Evolutionary conservation across 768 basidiomycete species (phyloP).

Genomic region (Clitopilus hobsonii): DNA sequence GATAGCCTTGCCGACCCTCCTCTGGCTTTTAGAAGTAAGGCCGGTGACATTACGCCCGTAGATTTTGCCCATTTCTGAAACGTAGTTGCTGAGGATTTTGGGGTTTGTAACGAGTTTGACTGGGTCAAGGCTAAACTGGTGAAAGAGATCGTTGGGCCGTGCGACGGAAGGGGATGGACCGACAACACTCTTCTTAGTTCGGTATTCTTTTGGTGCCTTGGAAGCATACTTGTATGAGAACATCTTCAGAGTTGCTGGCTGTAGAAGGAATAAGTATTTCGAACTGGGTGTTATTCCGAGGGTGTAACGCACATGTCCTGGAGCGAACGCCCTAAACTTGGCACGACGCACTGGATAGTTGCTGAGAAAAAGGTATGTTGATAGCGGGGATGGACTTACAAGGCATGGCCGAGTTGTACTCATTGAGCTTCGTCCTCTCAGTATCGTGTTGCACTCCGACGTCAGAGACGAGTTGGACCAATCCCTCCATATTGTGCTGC

Average conservation of each 20-base stretch:
- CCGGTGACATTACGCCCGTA: slow-evolving; percentile 60
- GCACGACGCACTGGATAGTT: neutral
- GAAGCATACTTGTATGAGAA: slow-evolving; percentile 19
- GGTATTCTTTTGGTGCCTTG: slow-evolving; percentile 13
- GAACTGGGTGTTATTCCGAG: neutral
- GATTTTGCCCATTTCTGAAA: slow-evolving; percentile 81
- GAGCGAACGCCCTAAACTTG: neutral
- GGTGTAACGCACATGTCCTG: neutral
- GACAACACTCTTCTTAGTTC: slow-evolving; percentile 32
- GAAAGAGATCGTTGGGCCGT: slow-evolving; percentile 59
- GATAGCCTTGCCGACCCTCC: slow-evolving; percentile 78
- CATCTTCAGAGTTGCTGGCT: slow-evolving; percentile 19
- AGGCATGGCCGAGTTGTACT: slow-evolving; percentile 21
- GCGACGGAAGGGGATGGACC: slow-evolving; percentile 56
- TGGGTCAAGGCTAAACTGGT: slow-evolving; percentile 71
- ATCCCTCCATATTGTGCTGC: neutral
- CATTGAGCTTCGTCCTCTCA: neutral
- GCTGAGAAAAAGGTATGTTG: neutral
- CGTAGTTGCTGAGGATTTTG: slow-evolving; percentile 47
- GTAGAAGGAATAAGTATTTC: neutral
- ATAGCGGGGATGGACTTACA: slow-evolving; percentile 25
- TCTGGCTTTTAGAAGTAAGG: slow-evolving; percentile 76
- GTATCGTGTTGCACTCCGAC: neutral
- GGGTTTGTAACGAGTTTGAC: slow-evolving; percentile 63
- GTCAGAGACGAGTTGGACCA: neutral